A percentile compares a stretch with the other conserved stretches of the same genome.
Conservation (phyloP, 306 rosid species). For the Cyamopsis tetragonoloba region DNA sequence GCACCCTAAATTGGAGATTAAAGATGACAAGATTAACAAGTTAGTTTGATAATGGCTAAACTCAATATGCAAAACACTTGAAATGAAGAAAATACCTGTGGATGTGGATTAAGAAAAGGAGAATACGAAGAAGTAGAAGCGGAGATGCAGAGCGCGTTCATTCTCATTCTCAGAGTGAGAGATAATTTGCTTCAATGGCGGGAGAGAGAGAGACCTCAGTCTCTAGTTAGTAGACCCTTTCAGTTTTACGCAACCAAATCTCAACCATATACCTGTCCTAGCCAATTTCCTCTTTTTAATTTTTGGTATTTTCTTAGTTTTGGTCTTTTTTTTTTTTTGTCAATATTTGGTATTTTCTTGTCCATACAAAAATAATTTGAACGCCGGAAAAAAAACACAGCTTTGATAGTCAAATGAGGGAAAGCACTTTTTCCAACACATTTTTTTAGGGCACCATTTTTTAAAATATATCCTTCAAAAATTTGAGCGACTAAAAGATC, state of each 20-base stretch:
- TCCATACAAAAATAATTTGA: background rate
- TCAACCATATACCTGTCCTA: conserved; percentile 11
- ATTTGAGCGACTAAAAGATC: too few relatives aligned
- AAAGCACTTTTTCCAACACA: background rate
- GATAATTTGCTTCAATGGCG: conserved; percentile 45
- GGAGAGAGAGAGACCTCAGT: conserved; percentile 46
- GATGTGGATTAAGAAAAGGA: conserved; percentile 14
- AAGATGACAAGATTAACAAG: background rate
- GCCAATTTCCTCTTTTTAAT: background rate
- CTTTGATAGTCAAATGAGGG: background rate
- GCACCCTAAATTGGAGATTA: conserved; percentile 15
- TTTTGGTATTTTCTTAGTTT: background rate
- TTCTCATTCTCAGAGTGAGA: conserved; percentile 19
- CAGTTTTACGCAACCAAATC: conserved; percentile 31
- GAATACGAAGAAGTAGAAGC: conserved; percentile 26
- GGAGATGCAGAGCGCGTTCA: conserved; percentile 36
- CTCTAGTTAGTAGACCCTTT: conserved; percentile 31
- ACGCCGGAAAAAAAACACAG: background rate
- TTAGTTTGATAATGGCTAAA: background rate
- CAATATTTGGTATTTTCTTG: background rate
- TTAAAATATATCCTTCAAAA: too few relatives aligned
- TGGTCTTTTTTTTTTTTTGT: background rate
- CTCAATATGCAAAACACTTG: background rate
- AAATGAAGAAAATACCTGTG: conserved; percentile 21
- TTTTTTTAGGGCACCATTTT: too few relatives aligned